Conservation (phyloP, 164 flowering plant species). For the Piper longum region DNA sequence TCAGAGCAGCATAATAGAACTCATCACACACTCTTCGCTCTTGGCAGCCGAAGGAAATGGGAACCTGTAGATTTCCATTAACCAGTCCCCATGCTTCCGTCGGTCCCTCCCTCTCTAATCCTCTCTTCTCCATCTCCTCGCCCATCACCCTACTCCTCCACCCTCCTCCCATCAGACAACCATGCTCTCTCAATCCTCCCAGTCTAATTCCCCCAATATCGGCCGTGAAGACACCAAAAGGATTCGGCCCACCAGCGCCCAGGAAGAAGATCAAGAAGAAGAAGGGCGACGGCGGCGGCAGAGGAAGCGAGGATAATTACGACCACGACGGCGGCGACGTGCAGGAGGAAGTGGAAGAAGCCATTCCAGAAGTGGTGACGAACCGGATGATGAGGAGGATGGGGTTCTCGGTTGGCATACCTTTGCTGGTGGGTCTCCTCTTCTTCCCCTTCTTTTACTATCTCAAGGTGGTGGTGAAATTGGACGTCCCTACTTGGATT, state of each 20-base stretch:
- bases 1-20: no score
- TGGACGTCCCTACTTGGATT: constrained; percentile 85
- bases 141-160: no score
- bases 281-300: constrained; percentile 11
- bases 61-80: no score
- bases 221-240: constrained; percentile 48
- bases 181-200: not conserved
- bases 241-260: constrained; percentile 44
- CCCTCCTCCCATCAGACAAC: not conserved
- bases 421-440: constrained; percentile 55
- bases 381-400: constrained; percentile 77
- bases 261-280: constrained; percentile 10
- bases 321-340: constrained; percentile 31
- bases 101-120: no score
- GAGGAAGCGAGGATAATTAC: constrained; percentile 14
- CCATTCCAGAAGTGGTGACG: constrained; percentile 85
- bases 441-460: constrained; percentile 91
- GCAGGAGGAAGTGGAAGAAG: constrained; percentile 29
- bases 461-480: constrained; percentile 66
- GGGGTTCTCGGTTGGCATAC: constrained; percentile 71
- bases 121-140: no score
- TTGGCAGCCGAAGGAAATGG: no score
- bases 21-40: no score
- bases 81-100: no score
- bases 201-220: not conserved